phyloP scores from a whole-genome alignment of 768 basidiomycete species.

The Krasilnikovozyma curviuscula region DNA sequence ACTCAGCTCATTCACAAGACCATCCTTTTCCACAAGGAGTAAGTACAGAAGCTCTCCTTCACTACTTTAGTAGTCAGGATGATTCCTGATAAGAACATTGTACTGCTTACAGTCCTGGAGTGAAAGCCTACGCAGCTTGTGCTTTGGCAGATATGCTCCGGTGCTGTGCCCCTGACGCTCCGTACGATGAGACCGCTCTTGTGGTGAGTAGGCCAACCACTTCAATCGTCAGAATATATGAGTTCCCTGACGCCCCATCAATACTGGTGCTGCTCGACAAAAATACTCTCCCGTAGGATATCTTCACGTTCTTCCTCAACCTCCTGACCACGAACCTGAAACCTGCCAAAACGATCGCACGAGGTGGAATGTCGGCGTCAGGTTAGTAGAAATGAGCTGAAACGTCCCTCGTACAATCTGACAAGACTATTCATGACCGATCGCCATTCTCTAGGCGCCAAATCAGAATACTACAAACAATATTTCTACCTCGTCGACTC shows the following conservation, averaged over 20 bases:
- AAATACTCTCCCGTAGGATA: conserved; percentile 38
- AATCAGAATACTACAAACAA: conserved; percentile 50
- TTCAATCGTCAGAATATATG: neutral
- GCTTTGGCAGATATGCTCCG: conserved; percentile 85
- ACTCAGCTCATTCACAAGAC: conserved; percentile 61
- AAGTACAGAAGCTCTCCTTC: conserved; percentile 2
- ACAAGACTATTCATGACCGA: too few species aligned
- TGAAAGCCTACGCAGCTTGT: conserved; percentile 85
- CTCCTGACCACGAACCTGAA: conserved; percentile 41
- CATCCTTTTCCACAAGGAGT: conserved; percentile 79
- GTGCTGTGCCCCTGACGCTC: conserved; percentile 90
- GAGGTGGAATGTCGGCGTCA: neutral
- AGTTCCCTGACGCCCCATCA: neutral
- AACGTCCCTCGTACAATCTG: too few species aligned
- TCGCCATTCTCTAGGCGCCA: too few species aligned
- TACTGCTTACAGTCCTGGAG: conserved; percentile 37
- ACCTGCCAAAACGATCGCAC: neutral
- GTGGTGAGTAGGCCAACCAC: conserved; percentile 21
- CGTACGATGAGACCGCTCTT: conserved; percentile 71
- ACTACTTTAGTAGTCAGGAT: neutral
- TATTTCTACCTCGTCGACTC: conserved; percentile 91
- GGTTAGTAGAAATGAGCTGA: conserved; percentile 1
- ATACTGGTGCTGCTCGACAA: neutral
- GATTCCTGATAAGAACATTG: neutral
- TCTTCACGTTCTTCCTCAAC: conserved; percentile 88